Evolutionary conservation across 2,329 filamentous ascomycete genomes (phyloP), one percentile per base, ranked within the genome.

Genomic region (Uncinocarpus reesii): DNA sequence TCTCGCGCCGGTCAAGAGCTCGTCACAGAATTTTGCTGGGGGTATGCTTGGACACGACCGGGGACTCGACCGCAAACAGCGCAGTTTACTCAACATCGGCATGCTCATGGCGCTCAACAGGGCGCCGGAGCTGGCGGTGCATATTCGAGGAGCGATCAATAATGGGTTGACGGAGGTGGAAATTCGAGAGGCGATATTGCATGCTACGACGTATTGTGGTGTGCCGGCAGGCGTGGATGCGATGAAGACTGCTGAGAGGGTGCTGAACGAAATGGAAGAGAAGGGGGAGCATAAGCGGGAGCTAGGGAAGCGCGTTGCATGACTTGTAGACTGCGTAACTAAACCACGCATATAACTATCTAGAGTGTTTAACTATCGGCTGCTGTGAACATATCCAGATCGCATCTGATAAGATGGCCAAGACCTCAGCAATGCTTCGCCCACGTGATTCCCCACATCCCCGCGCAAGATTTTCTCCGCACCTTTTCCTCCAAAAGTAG

Each of bases 21-120:
- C 31, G 73, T 80, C 1, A 81, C 79, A 0, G 79, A 82, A 63
- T 76, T 71, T 60, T 77, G 75, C 65, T 83, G 79, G 80, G 79
- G 79, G 11, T 72, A 72, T 50, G 73, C 75, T 21, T 84, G 80
- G 80, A 75, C 75, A 2, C 73, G 80, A 6, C 78, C 78, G 0
- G 80, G n/a, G 79, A 0, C 71, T 83, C 7, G 72, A 76, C 29
- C 71, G 74, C 51, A 79, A 81, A 60, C 74, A 78, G 55, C 72
- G 80, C 40, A 77, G 72, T 46, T 67, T 83, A 47, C 65, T 83
- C 46, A 82, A 82, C 60, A 77, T 83, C 41, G 78, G 74, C 41
- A 81, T 83, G 74, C 67, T 83, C 38, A 77, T 76, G 60, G 77
- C 77, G 2, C 67, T 81, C 52, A 81, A 81, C 56, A 69, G 76